Percentiles rank a stretch among this genome's conserved stretches.
phyloP scores from a whole-genome alignment of 2,329 filamentous ascomycete species.

The Remersonia thermophila region DNA sequence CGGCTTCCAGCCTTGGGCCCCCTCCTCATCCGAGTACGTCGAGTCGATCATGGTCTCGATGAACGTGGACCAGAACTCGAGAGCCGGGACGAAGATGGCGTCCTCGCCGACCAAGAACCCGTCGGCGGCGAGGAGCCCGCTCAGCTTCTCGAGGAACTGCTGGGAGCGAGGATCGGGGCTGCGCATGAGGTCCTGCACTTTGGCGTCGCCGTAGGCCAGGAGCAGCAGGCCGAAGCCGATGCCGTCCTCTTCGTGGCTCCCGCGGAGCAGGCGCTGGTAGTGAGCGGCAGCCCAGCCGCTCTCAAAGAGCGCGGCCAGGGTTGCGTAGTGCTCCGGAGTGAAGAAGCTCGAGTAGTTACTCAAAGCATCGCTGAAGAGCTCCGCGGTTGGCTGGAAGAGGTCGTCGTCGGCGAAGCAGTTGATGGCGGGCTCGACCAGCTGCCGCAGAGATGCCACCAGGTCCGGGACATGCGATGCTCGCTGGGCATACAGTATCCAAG shows the following conservation, averaged over 20 bases:
- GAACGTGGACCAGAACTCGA: conserved; percentile 74
- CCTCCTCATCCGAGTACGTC: conserved; percentile 37
- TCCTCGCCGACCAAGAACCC: conserved; percentile 62
- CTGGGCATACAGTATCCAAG: conserved; percentile 65
- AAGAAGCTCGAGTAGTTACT: conserved; percentile 54
- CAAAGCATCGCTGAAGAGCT: conserved; percentile 53
- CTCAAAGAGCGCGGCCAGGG: conserved; percentile 47
- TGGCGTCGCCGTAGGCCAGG: conserved; percentile 57
- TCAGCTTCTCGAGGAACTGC: conserved; percentile 45
- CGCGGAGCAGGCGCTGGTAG: conserved; percentile 42
- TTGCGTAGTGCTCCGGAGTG: conserved; percentile 41
- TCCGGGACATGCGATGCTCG: conserved; percentile 45
- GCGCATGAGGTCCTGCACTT: conserved; percentile 46
- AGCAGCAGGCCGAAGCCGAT: conserved; percentile 55
- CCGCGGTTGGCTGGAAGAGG: conserved; percentile 47
- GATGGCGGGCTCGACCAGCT: conserved; percentile 47
- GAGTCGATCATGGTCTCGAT: conserved; percentile 55
- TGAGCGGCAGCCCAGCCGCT: conserved; percentile 45
- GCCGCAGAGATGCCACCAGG: conserved; percentile 46
- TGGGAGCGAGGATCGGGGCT: conserved; percentile 36
- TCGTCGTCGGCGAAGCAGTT: conserved; percentile 46
- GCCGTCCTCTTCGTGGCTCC: conserved; percentile 51
- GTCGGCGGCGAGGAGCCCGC: conserved; percentile 50
- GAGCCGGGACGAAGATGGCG: conserved; percentile 57
- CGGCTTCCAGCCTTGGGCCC: conserved; percentile 41